Evolutionary conservation across 208 protist genomes (phyloP), one percentile per base, ranked within the genome.

Genomic region (Acanthamoeba polyphaga): DNA sequence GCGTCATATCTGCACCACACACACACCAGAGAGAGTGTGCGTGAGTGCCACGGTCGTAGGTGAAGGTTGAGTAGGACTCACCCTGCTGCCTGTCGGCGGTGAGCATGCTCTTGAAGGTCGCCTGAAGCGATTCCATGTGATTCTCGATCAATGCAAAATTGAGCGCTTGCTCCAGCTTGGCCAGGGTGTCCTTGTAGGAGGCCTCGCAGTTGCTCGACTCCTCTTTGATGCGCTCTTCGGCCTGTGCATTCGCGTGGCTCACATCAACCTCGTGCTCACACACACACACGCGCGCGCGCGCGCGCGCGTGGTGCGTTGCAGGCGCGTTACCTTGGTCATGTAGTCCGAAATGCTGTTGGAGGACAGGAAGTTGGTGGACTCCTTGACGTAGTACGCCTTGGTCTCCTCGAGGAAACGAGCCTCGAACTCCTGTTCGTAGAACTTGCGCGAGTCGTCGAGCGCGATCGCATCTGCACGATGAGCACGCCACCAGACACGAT

Each of bases 41-140:
- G 38, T 38, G 38, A 38, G 38, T 38, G 38, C 38, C 38, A 38
- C 38, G 1, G 38, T 38, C 38, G 38, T 38, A 38, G 38, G 38
- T 38, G 38, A 38, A 3, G 1, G 38, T 38, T 1, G 38, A 38
- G 38, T 38, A 3, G 38, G 38, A 38, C 38, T 38, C 38, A 90
- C 82, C 82, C 29, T 90, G 53, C 49, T 60, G 43, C 49, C 29
- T 58, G 53, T 90, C 82, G 7, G 53, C n/a, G 34, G 82, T 90
- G 34, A 90, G 82, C 82, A 90, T 90, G 53, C n/a, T 22, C 58
- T 90, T 90, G 82, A 90, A 90, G 29, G 49, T 12, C 27, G 82
- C 82, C 58, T 90, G 82, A 9, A 90, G 82, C 13, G 82, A 38
- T 60, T 90, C 82, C 82, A 90, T 90, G 53, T 90, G 82, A 49